Conservation (phyloP, 2,329 filamentous ascomycete species). For the Neopestalotiopsis rosae region DNA sequence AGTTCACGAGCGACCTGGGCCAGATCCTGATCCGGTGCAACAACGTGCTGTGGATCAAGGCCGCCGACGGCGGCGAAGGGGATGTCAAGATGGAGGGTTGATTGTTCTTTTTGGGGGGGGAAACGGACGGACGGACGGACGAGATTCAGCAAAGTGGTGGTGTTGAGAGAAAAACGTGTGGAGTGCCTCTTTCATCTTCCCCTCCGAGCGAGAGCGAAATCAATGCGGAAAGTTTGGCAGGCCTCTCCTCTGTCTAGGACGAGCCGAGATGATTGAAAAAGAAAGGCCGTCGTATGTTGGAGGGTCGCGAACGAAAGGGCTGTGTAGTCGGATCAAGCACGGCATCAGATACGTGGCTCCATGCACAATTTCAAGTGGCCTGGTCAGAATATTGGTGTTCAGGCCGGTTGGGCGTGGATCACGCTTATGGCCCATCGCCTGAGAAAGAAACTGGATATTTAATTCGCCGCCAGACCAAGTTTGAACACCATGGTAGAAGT, state of each 20-base stretch:
- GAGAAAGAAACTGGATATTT: not conserved
- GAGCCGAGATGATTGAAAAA: not conserved
- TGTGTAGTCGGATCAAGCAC: not conserved
- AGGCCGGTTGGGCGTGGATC: not conserved
- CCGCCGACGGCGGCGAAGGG: conserved; percentile 55
- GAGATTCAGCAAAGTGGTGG: too few species aligned
- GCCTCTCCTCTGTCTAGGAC: too few species aligned
- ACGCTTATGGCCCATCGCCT: not conserved
- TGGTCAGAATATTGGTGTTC: not conserved
- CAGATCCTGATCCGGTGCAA: conserved; percentile 97
- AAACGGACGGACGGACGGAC: too few species aligned
- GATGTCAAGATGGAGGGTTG: conserved; percentile 66
- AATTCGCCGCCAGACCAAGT: not conserved
- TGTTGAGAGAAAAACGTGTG: too few species aligned
- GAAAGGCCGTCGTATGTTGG: not conserved
- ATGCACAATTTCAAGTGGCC: not conserved
- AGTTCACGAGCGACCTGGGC: conserved; percentile 83
- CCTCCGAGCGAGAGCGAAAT: conserved; percentile 14
- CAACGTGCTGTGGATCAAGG: conserved; percentile 93
- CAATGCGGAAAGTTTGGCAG: not conserved
- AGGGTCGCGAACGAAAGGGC: not conserved
- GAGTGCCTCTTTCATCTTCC: not conserved
- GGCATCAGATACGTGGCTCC: not conserved
- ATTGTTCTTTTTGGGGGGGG: not conserved
- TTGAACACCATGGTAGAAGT: not conserved